Percentiles rank a stretch among this genome's conserved stretches.
Evolutionary conservation across 495 filamentous ascomycete genomes (phyloP).

Genomic region (Penicillium maclennaniae): DNA sequence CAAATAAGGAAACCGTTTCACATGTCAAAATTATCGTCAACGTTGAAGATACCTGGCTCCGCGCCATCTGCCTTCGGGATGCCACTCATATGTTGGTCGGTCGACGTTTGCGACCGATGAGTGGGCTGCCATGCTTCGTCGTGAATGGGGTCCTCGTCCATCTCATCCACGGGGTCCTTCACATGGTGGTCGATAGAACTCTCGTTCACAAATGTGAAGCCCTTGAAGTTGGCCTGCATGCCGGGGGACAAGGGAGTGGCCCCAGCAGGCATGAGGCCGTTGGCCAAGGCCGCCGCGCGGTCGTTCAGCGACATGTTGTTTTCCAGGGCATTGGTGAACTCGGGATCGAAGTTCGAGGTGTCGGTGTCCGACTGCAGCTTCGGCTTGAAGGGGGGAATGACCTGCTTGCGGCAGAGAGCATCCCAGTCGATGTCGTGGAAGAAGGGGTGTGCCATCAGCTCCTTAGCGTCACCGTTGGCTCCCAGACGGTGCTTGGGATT

Average conservation of each 20-base stretch:
- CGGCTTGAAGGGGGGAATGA: conserved; percentile 97
- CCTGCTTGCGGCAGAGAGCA: conserved; percentile 76
- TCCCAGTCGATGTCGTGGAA: conserved; percentile 94
- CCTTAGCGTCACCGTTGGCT: conserved; percentile 85
- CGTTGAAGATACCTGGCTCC: conserved; percentile 68
- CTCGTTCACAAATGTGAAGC: conserved; percentile 98
- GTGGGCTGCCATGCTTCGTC: conserved; percentile 44
- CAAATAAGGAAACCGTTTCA: conserved; percentile 36
- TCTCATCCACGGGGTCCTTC: conserved; percentile 55
- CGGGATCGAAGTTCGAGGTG: conserved; percentile 96
- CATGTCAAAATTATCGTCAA: conserved; percentile 67
- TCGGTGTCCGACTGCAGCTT: conserved; percentile 92
- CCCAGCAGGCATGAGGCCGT: conserved; percentile 66
- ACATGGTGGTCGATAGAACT: conserved; percentile 92
- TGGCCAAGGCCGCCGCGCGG: conserved; percentile 70
- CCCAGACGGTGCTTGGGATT: conserved; percentile 95
- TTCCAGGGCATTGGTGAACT: conserved; percentile 93
- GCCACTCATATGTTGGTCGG: conserved; percentile 67
- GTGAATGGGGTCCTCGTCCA: conserved; percentile 70
- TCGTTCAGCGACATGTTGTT: conserved; percentile 70
- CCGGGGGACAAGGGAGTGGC: conserved; percentile 89
- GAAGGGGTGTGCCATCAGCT: conserved; percentile 92
- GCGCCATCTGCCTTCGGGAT: conserved; percentile 63
- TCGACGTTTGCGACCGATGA: conserved; percentile 33
- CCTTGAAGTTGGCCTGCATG: conserved; percentile 96